A percentile compares a stretch with the other conserved stretches of the same genome.
Conservation (phyloP, 164 flowering plant species). For the Macadamia tetraphylla region DNA sequence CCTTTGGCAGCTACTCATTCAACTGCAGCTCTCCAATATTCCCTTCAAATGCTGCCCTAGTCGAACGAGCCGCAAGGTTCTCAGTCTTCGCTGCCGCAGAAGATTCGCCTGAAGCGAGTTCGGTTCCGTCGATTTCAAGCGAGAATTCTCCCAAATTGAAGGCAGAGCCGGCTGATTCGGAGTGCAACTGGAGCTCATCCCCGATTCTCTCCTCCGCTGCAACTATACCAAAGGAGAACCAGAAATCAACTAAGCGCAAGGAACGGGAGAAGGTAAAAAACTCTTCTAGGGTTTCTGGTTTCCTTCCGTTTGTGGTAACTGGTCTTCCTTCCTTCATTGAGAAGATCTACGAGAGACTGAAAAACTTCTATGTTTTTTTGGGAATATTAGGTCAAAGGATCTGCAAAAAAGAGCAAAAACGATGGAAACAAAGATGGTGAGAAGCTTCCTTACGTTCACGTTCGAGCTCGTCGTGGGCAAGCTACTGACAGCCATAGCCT, state of each 20-base stretch:
- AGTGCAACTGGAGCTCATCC: conserved; percentile 31
- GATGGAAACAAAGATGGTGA: conserved; percentile 44
- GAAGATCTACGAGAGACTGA: neutral
- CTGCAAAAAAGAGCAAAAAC: conserved; percentile 50
- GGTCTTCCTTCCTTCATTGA: neutral
- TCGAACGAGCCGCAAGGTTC: conserved; percentile 52
- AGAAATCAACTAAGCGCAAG: conserved; percentile 54
- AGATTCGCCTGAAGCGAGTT: conserved; percentile 31
- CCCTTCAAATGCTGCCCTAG: conserved; percentile 32
- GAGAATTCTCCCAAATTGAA: conserved; percentile 37
- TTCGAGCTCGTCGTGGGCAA: conserved; percentile 90
- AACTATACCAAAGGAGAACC: conserved; percentile 19
- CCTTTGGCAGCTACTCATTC: conserved; percentile 13
- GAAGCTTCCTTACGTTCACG: conserved; percentile 89
- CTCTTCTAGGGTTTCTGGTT: conserved; percentile 12
- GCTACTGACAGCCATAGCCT: conserved; percentile 96
- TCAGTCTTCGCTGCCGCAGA: conserved; percentile 38
- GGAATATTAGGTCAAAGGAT: conserved; percentile 40
- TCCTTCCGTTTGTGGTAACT: conserved; percentile 14
- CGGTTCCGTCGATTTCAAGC: conserved; percentile 34
- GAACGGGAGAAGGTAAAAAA: conserved; percentile 54
- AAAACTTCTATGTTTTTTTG: neutral
- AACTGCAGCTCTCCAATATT: conserved; percentile 25
- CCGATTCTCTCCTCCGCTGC: conserved; percentile 35
- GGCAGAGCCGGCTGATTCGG: conserved; percentile 47